Evolutionary conservation across 805 yeast species (phyloP), one percentile per base, ranked within the genome.

Genomic region (Wickerhamiella shivajii): DNA sequence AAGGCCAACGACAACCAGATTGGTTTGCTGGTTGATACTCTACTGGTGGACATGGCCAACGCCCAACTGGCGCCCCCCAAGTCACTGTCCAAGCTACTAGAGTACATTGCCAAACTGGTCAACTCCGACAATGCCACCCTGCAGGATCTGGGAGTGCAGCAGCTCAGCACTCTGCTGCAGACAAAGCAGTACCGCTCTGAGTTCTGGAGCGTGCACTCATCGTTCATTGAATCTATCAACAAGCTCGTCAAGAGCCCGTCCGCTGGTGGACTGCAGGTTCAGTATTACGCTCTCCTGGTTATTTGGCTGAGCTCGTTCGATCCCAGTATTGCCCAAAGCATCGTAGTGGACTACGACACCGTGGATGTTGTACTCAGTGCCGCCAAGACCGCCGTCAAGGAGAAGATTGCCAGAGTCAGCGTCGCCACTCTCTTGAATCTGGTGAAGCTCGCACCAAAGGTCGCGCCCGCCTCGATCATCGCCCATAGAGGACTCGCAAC

Each of bases 221-320:
- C 60, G 27, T 59, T 58, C 33, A 53, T 74, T 29, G 74, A 75
- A 6, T 59, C 65, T 1, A 47, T 77, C 22, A 56, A 71, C 39
- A 56, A 53, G 37, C 60, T 70, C 28, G 56, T 74, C 44, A 53
- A 51, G 36, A 57, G 59, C 34, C 20, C 57, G 50, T 40, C 56
- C 59, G 31, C 23, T 18, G 31, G 31, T 38, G 44, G 42, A 39
- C 65, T 85, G 40, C 98, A 90, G 61, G 67, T 83, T 45, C 84
- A 77, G 53, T 90, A 90, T 59, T 70, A 79, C 47, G 64, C 76
- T 5, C 66, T 87, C 42, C 64, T 90, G 51, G 64, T 76, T 15
- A 61, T 81, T 29, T 90, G 98, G 98, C 63, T 84, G 34, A 62
- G 83, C 40, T 72, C 93, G 3, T 90, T 87, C 59, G 76, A 71